Evolutionary conservation across 208 protist genomes (phyloP).

Genomic region (Trypanosoma vivax): DNA sequence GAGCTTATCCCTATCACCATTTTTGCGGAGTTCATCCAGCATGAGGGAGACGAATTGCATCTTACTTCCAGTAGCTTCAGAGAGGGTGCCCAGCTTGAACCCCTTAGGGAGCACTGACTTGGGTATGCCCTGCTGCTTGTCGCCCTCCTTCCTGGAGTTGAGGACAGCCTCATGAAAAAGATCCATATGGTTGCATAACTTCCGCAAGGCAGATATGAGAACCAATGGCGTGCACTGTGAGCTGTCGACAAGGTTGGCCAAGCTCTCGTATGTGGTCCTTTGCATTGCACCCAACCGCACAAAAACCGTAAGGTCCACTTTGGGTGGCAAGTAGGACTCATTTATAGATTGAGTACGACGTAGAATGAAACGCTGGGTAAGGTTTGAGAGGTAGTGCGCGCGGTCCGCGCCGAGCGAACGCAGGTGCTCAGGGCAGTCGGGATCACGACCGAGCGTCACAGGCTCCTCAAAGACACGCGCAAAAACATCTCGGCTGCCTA

Average conservation of each 20-base stretch:
- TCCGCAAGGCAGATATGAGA: slow-evolving; percentile 77
- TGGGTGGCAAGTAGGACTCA: slow-evolving; percentile 80
- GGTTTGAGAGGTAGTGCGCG: slow-evolving; percentile 70
- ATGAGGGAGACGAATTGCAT: slow-evolving; percentile 77
- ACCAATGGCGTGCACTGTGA: slow-evolving; percentile 70
- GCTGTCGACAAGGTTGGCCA: slow-evolving; percentile 45
- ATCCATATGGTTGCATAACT: slow-evolving; percentile 93
- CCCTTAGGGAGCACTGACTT: slow-evolving; percentile 55
- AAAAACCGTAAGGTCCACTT: slow-evolving; percentile 81
- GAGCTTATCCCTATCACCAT: slow-evolving; percentile 72
- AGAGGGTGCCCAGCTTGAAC: slow-evolving; percentile 47
- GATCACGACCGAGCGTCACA: slow-evolving; percentile 52
- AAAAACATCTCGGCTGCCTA: slow-evolving; percentile 77
- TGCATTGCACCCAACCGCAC: slow-evolving; percentile 66
- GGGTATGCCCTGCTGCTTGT: slow-evolving; percentile 34
- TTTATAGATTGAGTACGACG: slow-evolving; percentile 79
- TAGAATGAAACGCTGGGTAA: slow-evolving; percentile 79
- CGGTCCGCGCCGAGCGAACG: slow-evolving; percentile 63
- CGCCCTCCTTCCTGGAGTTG: slow-evolving; percentile 39
- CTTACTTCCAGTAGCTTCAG: slow-evolving; percentile 56
- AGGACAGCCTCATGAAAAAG: slow-evolving; percentile 75
- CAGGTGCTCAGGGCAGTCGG: slow-evolving; percentile 58
- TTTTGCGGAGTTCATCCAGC: slow-evolving; percentile 59
- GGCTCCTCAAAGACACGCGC: slow-evolving; percentile 75
- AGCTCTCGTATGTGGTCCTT: slow-evolving; percentile 53